These are phyloP conservation scores for Colletotrichum ledebouriae DNA, from an alignment of 2,329 filamentous ascomycete genomes.

Conservation along the genomic window DNA sequence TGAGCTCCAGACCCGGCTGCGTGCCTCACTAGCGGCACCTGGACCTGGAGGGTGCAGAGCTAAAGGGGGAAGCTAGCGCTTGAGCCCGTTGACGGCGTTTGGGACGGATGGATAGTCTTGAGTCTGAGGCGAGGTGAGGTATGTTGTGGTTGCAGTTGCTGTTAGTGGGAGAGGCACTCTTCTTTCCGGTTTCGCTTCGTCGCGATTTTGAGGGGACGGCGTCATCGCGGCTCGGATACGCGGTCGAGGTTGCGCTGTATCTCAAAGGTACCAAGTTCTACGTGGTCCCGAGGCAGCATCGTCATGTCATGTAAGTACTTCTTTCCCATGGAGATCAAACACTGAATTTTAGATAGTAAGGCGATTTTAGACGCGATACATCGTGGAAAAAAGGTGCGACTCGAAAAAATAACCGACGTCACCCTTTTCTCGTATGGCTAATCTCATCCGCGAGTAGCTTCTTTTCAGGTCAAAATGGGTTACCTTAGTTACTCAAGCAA, in stretches of 20 bases:
- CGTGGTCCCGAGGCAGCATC: too few species aligned
- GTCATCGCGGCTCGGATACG: too few species aligned
- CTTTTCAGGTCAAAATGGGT: background rate
- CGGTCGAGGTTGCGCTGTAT: too few species aligned
- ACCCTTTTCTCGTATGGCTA: background rate
- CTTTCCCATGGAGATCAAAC: background rate
- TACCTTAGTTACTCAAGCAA: background rate
- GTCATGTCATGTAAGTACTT: too few species aligned
- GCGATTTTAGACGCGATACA: constrained; percentile 9
- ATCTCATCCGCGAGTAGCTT: background rate
- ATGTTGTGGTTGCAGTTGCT: constrained; percentile 7
- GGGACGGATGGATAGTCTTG: constrained; percentile 18
- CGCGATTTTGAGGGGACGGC: too few species aligned
- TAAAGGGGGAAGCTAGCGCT: constrained; percentile 23
- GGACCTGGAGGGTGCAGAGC: constrained; percentile 24
- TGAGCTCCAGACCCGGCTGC: background rate
- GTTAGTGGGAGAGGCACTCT: constrained; percentile 13
- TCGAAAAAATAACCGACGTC: constrained; percentile 18
- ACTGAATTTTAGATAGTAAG: background rate
- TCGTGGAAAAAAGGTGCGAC: background rate
- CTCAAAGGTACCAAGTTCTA: too few species aligned
- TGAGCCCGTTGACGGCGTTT: constrained; percentile 34
- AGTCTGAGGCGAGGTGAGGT: background rate
- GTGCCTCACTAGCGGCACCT: background rate
- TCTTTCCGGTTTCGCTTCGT: too few species aligned